These are phyloP conservation scores for Kazachstania viticola DNA, from an alignment of 805 yeast species.

Conservation along the genomic window DNA sequence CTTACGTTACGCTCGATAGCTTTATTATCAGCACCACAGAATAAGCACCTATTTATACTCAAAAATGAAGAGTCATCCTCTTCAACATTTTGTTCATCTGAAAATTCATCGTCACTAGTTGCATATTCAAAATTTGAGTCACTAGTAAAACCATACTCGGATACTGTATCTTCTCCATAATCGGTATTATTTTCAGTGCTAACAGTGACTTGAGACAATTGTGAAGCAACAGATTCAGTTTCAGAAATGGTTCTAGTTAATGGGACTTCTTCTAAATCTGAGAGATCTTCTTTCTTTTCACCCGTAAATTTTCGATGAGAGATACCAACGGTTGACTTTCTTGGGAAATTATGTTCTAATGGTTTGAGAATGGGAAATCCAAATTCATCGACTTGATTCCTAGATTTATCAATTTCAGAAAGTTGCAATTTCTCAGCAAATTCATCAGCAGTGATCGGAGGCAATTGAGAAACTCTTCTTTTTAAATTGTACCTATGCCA, in stretches of 20 bases:
- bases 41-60: conserved; percentile 38
- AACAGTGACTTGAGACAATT: conserved; percentile 35
- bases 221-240: conserved; percentile 42
- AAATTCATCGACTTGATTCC: conserved; percentile 28
- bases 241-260: conserved; percentile 36
- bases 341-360: conserved; percentile 8
- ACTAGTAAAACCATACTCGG: conserved; percentile 36
- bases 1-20: conserved; percentile 48
- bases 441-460: conserved; percentile 54
- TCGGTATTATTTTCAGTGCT: conserved; percentile 27
- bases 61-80: neutral
- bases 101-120: conserved; percentile 25
- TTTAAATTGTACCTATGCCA: conserved; percentile 97
- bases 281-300: neutral
- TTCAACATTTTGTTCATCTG: conserved; percentile 9
- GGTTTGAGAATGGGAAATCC: conserved; percentile 29
- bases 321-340: neutral
- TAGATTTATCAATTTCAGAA: conserved; percentile 23
- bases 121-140: conserved; percentile 27
- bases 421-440: conserved; percentile 30
- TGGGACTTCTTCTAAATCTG: neutral
- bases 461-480: conserved; percentile 77
- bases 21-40: conserved; percentile 41
- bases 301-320: neutral
- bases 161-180: conserved; percentile 35